Evolutionary conservation across 139 green algal species (phyloP).

Genomic region (Coccomyxa sp.): DNA sequence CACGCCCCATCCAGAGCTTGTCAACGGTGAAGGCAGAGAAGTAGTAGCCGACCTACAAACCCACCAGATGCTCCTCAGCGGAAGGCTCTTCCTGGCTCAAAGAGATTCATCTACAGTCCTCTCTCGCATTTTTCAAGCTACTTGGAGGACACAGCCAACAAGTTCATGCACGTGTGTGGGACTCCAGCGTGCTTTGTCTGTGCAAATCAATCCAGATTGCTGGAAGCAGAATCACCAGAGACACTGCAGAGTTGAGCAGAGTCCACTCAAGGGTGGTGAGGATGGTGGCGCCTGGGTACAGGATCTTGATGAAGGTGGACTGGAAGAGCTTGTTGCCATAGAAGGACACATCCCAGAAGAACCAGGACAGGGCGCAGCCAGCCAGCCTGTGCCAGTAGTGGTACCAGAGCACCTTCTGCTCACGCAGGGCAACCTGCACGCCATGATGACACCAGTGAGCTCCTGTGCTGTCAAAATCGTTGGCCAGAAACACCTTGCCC

Average conservation of each 20-base stretch:
- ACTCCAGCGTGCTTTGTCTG: no score
- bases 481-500: no score
- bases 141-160: no score
- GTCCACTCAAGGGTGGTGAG: slow-evolving; percentile 54
- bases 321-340: slow-evolving; percentile 68
- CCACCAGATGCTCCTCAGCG: no score
- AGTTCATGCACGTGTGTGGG: no score
- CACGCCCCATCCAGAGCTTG: slow-evolving; percentile 54
- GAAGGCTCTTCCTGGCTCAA: background rate
- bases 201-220: no score
- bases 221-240: background rate
- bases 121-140: no score
- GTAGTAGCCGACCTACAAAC: slow-evolving; percentile 60
- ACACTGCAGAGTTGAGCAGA: slow-evolving; percentile 59
- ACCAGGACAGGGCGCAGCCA: slow-evolving; percentile 14
- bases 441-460: background rate
- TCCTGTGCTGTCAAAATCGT: no score
- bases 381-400: slow-evolving; percentile 13
- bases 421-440: background rate
- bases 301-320: slow-evolving; percentile 19
- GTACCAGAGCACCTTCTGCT: background rate
- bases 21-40: slow-evolving; percentile 61
- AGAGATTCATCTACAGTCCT: background rate
- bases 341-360: slow-evolving; percentile 31
- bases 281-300: slow-evolving; percentile 22